Conservation (phyloP, 495 filamentous ascomycete species). For the Hamigera avellanea region DNA sequence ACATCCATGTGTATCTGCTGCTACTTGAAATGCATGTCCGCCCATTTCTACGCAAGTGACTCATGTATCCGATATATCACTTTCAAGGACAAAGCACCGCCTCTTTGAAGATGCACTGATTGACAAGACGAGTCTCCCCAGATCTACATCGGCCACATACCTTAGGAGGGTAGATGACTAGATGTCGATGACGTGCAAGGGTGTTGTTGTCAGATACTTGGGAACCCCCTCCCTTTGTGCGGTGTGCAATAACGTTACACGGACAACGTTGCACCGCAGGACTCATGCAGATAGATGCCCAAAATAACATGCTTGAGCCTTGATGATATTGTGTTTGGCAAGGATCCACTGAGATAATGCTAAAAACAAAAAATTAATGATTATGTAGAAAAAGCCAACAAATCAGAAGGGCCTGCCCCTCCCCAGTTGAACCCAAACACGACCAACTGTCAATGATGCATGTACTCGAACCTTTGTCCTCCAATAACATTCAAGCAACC, state of each 20-base stretch:
- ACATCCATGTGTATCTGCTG: neutral
- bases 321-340: neutral
- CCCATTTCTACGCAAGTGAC: no score
- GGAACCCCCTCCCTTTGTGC: conserved; percentile 3
- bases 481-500: no score
- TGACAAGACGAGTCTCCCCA: conserved; percentile 5
- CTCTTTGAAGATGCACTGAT: conserved; percentile 1
- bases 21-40: neutral
- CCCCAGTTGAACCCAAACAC: no score
- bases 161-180: no score
- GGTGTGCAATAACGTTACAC: conserved; percentile 7
- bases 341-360: conserved; percentile 4
- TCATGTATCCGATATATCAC: no score
- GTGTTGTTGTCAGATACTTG: conserved; percentile 6
- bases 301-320: conserved; percentile 5
- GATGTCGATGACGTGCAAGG: conserved; percentile 14
- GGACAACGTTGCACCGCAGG: conserved; percentile 12
- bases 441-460: no score
- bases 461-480: no score
- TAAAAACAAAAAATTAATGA: conserved; percentile 5
- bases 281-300: conserved; percentile 19
- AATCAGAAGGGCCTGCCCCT: conserved; percentile 10
- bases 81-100: no score
- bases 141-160: conserved; percentile 1
- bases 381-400: conserved; percentile 5